Base-by-base conservation (phyloP, 78 protist species). In the Ministeria vibrans region DNA sequence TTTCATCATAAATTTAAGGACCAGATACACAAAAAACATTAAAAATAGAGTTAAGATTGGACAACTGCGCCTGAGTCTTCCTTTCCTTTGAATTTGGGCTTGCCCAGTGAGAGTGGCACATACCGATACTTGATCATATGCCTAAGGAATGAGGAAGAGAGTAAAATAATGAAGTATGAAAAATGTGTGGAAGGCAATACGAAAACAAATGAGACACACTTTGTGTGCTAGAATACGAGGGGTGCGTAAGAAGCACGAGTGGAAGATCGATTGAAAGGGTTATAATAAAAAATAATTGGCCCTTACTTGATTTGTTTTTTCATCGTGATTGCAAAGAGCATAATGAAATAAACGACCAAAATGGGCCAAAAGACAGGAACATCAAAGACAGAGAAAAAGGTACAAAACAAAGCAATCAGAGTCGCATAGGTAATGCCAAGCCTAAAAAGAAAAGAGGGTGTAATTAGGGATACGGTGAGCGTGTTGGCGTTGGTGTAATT, bases 311-410 rank as follows among this genome's bases (percentile, higher is more conserved):
- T 93, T 75, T 90, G 95, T 32, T 78, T 55, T 68, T 85, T 90
- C 93, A 93, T 88, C 22, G 95, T 91, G 36, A 91, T 30, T 25
- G n/a, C 44, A 41, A 88, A 91, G 28, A 95, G 83, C 15, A 87
- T 38, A 69, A 93, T 39, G 55, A 94, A 95, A 83, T 95, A 95
- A 49, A 93, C 2, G 43, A 95, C 75, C 42, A 95, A 84, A 30
- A 95, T 93, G 42, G 97, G 98, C 98, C 98, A 95, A 84, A 86
- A 95, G 15, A 94, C 97, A 41, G 98, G 98, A 7, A 95, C 80
- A 86, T 95, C 90, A 42, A 93, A 78, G 75, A 90, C 27, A 70
- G 80, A 39, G 46, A 86, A 41, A 59, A 86, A 81, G 6, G 96
- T 90, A 38, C 78, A 43, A 25, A 83, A n/a, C 28, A 90, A 23